Percentiles rank a stretch among this genome's conserved stretches.
Conservation (phyloP, 2,329 filamentous ascomycete genomes). For the Lojkania enalia region DNA sequence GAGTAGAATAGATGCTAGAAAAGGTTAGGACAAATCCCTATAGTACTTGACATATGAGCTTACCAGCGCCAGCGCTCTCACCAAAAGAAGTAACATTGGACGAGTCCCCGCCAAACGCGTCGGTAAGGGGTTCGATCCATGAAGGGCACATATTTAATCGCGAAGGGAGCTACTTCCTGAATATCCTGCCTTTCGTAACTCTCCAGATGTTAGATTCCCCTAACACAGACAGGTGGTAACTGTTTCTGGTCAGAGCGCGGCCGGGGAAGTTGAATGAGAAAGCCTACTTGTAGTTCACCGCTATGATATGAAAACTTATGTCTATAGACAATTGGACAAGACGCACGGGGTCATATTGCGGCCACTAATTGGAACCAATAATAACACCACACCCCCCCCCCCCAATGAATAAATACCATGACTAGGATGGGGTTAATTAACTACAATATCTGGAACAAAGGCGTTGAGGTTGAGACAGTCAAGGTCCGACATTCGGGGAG, state of each 20-base stretch:
- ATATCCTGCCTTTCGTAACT: constrained; percentile 47
- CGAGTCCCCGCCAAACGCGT: constrained; percentile 41
- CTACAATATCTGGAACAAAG: constrained; percentile 38
- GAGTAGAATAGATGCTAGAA: constrained; percentile 18
- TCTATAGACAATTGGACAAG: constrained; percentile 50
- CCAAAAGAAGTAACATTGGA: constrained; percentile 45
- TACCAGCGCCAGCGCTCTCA: constrained; percentile 52
- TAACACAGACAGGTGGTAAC: constrained; percentile 31
- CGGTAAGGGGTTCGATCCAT: constrained; percentile 43
- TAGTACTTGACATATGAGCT: constrained; percentile 8
- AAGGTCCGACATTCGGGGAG: constrained; percentile 46
- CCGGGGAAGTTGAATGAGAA: constrained; percentile 20
- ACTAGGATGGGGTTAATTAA: constrained; percentile 49
- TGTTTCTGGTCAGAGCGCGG: constrained; percentile 1
- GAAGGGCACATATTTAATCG: constrained; percentile 41
- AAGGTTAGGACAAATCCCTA: constrained; percentile 7
- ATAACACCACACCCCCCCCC: constrained; percentile 53
- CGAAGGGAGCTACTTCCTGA: constrained; percentile 33
- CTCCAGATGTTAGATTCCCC: constrained; percentile 50
- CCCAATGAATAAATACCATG: constrained; percentile 58
- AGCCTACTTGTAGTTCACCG: constrained; percentile 49
- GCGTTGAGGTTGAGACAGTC: constrained; percentile 57
- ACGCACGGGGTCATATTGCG: constrained; percentile 52
- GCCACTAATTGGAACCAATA: constrained; percentile 55
- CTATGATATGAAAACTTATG: constrained; percentile 48